Conservation (phyloP, 257 asterid species). For the Avicennia marina region DNA sequence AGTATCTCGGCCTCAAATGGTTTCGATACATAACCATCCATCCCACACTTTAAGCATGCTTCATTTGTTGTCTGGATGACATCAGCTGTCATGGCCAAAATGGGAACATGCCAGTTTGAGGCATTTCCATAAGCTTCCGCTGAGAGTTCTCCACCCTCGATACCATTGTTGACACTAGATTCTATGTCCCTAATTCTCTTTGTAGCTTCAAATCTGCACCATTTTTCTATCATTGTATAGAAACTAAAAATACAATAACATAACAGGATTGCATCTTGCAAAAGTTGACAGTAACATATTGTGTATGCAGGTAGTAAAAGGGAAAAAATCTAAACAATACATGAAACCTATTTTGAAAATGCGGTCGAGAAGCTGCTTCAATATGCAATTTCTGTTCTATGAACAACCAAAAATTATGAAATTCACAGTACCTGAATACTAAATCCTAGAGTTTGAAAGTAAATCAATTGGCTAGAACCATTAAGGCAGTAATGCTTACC, state of each 20-base stretch:
- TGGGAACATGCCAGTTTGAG: conserved; percentile 76
- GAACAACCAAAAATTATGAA: too few relatives aligned
- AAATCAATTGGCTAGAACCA: too few relatives aligned
- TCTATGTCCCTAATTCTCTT: conserved; percentile 55
- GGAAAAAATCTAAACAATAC: too few relatives aligned
- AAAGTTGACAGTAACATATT: too few relatives aligned
- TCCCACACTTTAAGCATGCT: conserved; percentile 48
- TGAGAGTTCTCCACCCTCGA: conserved; percentile 40
- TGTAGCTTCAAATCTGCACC: conserved; percentile 80
- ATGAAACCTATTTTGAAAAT: too few relatives aligned
- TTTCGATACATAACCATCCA: conserved; percentile 91
- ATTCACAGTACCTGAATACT: too few relatives aligned
- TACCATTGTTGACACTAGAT: conserved; percentile 28
- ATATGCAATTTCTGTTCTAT: too few relatives aligned
- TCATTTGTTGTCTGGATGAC: conserved; percentile 84
- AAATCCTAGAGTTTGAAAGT: background rate
- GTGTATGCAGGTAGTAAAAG: too few relatives aligned
- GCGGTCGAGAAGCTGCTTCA: too few relatives aligned
- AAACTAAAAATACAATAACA: too few relatives aligned
- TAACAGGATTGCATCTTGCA: too few relatives aligned
- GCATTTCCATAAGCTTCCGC: conserved; percentile 33
- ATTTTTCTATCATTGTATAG: too few relatives aligned
- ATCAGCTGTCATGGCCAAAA: conserved; percentile 93
- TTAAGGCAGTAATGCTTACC: conserved; percentile 35
- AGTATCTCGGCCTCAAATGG: conserved; percentile 94